Evolutionary conservation across 768 basidiomycete species (phyloP).

Genomic region (Phylloporus scabripes): DNA sequence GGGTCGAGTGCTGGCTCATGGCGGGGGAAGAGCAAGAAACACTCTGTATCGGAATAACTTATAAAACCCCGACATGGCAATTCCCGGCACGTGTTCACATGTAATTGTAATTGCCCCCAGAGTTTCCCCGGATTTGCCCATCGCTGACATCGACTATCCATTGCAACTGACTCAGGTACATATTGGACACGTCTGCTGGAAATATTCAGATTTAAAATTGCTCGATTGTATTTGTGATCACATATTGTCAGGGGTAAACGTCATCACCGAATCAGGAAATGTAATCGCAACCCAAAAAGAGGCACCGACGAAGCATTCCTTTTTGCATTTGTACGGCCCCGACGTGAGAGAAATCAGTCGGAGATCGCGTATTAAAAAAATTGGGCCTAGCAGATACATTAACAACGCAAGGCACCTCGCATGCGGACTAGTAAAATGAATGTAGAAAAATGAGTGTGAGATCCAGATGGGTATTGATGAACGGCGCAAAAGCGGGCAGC

Average conservation of each 20-base stretch:
- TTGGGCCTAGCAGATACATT: background rate
- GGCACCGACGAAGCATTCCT: no score
- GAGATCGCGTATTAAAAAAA: no score
- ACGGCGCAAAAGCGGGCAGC: background rate
- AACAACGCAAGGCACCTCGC: background rate
- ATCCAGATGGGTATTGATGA: slow-evolving; percentile 2
- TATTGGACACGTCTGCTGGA: no score
- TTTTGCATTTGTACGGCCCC: no score
- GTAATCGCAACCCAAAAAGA: no score
- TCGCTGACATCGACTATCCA: background rate
- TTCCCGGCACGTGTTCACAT: slow-evolving; percentile 21
- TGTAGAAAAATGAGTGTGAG: slow-evolving; percentile 12
- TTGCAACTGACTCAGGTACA: no score
- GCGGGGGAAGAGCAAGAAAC: background rate
- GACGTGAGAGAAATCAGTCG: no score
- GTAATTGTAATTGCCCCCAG: slow-evolving; percentile 7
- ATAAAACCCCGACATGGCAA: slow-evolving; percentile 25
- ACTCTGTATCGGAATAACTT: slow-evolving; percentile 7
- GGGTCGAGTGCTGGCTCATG: slow-evolving; percentile 32
- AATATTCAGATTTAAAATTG: no score
- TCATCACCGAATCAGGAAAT: no score
- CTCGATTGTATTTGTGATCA: no score
- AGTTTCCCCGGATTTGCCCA: slow-evolving; percentile 12
- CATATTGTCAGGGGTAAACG: no score
- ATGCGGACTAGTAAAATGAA: slow-evolving; percentile 6